These are phyloP conservation scores for Artemisia annua DNA, from an alignment of 129 eudicot species.

Conservation along the genomic window DNA sequence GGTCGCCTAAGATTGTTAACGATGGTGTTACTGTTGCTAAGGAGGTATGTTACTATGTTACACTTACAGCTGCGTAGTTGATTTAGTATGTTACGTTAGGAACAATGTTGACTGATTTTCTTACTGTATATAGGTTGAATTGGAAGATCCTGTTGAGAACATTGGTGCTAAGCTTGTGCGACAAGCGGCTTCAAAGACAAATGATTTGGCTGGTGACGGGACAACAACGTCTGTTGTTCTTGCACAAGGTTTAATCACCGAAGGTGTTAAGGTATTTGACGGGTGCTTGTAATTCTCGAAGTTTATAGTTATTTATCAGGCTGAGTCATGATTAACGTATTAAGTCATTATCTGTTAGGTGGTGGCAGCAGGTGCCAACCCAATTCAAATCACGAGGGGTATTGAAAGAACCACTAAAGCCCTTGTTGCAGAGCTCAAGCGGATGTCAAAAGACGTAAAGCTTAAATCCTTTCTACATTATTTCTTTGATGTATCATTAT, in stretches of 20 bases:
- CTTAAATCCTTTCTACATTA: not conserved
- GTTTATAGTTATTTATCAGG: constrained; percentile 35
- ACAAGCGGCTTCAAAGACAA: constrained; percentile 10
- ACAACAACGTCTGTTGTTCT: constrained; percentile 18
- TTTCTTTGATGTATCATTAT: not conserved
- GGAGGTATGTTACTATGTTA: constrained; percentile 15
- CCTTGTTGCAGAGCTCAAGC: constrained; percentile 50
- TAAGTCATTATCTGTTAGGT: constrained; percentile 30
- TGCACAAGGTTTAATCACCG: constrained; percentile 18
- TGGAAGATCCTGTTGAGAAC: constrained; percentile 61
- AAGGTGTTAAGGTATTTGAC: constrained; percentile 21
- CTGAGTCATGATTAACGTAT: not conserved
- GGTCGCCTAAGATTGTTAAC: constrained; percentile 22
- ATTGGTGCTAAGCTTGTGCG: constrained; percentile 49
- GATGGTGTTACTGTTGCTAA: constrained; percentile 35
- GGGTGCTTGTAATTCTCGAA: not conserved
- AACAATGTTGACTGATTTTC: not conserved
- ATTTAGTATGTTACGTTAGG: not conserved
- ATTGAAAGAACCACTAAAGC: constrained; percentile 57
- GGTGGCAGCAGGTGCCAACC: constrained; percentile 74
- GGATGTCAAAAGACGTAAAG: constrained; percentile 63
- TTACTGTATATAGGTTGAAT: constrained; percentile 30
- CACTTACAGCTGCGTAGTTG: not conserved
- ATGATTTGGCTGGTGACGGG: constrained; percentile 23
- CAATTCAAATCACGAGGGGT: constrained; percentile 55